Evolutionary conservation across 768 basidiomycete species (phyloP), one percentile per base, ranked within the genome.

Genomic region (Inosperma sp.): DNA sequence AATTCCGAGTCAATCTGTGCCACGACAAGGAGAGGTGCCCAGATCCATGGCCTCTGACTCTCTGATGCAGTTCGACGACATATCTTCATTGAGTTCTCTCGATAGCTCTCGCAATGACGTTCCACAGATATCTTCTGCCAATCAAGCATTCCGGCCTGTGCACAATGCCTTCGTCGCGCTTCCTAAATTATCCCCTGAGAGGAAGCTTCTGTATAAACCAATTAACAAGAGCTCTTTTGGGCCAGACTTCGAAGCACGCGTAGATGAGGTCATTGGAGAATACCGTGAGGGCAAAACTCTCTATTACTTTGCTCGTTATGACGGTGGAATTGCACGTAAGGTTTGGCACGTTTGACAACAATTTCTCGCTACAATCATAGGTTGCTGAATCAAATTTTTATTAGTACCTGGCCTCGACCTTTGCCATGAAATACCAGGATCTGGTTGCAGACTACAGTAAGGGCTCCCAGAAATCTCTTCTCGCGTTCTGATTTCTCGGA

Each of bases 301-400:
- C 14, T 84, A 74, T 59, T 87, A 82, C 62, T 89, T 77, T 65
- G 86, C 80, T 35, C 75, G 78, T 29, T 78, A 75, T 55, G 64
- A 68, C 37, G 75, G 75, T 40, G 85, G 82, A n/a, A 74, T 80
- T 23, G 74, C 77, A 9, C 72, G 77, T 57, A 81, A 76, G 68
- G 86, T 84, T n/a, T n/a, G n/a, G n/a, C n/a, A n/a, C n/a, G n/a
- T n/a, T n/a, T n/a, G n/a, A n/a, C n/a, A n/a, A n/a, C n/a, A n/a
- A n/a, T n/a, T n/a, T n/a, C n/a, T n/a, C n/a, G n/a, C n/a, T n/a
- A n/a, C n/a, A n/a, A n/a, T n/a, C n/a, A n/a, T n/a, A n/a, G n/a
- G n/a, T 4, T 12, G 16, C 16, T 16, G 37, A 29, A 16, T 56
- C 52, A 46, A 42, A 47, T 54, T 6, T 19, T 44, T 21, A 37